Evolutionary conservation across 192 early-diverging fungal genomes (phyloP), one percentile per base, ranked within the genome.

Genomic region (Phycomyces blakesleeanus): DNA sequence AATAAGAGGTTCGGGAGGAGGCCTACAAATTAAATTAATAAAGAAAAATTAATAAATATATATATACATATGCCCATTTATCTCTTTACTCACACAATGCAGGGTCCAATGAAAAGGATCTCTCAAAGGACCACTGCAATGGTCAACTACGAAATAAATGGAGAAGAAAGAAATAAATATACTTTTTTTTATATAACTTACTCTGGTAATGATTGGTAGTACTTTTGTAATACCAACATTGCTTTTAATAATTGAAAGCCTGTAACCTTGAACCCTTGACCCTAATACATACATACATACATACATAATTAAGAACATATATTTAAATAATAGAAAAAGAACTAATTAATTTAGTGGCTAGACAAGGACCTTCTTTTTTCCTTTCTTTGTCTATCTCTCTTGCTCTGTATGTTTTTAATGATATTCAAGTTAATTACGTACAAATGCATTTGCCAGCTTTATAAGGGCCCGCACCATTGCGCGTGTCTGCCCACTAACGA

Each of bases 181-280:
- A 11, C 44, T 3, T n/a, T 47, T 7, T 18, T 47, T 14, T 3
- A 18, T 18, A 47, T 14, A 29, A 66, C 55, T 47, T 78, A 72
- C 42, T 71, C 71, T 9, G 76, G 74, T 11, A 57, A 9, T 5
- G 24, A 29, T 2, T 56, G 38, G 59, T 84, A 81, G 38, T 77
- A 86, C 54, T 78, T 79, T 61, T 85, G 77, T 26, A 87, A 61
- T 9, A 84, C 69, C 9, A 83, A 38, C 34, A 83, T 69, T 0
- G 81, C 83, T 11, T 79, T 82, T 2, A 85, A 55, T 14, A 85
- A 53, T 67, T 82, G 76, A 1, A 78, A 61, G 27, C 68, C 74
- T n/a, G 78, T 79, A 10, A 84, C 72, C 61, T 84, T 83, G 16
- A 87, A 75, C 5, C 85, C 85, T 60, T 87, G 83, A 62, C 81